Evolutionary conservation across 2,329 filamentous ascomycete genomes (phyloP).

Genomic region (Colletotrichum sp.): DNA sequence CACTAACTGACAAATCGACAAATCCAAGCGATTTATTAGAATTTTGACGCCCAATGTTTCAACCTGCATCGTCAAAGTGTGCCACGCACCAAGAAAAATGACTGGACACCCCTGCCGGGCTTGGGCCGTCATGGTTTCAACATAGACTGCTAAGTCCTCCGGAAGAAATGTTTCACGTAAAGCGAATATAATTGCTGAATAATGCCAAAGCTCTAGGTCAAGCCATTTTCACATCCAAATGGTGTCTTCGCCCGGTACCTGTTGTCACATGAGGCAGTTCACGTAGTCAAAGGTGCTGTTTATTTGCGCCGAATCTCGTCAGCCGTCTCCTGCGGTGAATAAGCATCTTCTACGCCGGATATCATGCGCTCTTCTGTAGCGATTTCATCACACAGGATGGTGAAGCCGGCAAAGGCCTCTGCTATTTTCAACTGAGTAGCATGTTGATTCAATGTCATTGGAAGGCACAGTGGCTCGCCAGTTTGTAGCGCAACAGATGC

Average conservation of each 20-base stretch:
- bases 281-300: background rate
- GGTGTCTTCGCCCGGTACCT: background rate
- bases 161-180: background rate
- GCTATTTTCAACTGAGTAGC: background rate
- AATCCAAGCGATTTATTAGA: background rate
- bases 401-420: background rate
- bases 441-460: background rate
- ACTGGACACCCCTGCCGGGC: background rate
- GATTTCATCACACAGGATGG: background rate
- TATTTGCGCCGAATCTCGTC: background rate
- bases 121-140: background rate
- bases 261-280: background rate
- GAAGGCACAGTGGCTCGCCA: too few species aligned
- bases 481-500: too few species aligned
- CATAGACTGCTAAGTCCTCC: background rate
- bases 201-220: background rate
- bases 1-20: background rate
- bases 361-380: background rate
- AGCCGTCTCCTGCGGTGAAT: background rate
- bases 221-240: background rate
- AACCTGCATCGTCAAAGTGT: background rate
- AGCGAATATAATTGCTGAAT: background rate
- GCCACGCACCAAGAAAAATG: background rate
- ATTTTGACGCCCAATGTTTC: background rate
- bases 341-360: background rate